Evolutionary conservation across 257 asterid genomes (phyloP), one percentile per base, ranked within the genome.

Genomic region (Eucommia ulmoides): DNA sequence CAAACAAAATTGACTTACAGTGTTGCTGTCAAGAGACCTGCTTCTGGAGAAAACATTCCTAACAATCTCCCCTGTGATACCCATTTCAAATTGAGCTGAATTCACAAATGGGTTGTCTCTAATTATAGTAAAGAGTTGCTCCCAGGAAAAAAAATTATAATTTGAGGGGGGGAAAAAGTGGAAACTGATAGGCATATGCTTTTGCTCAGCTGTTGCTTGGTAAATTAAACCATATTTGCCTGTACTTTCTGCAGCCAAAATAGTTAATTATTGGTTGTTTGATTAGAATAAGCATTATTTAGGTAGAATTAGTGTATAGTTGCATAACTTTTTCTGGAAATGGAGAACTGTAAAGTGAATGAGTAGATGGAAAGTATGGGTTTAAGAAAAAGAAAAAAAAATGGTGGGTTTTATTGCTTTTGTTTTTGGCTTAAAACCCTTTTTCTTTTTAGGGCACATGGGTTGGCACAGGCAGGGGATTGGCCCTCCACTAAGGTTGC

Each of bases 381-480:
- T 18, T 26, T 59, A 51, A 57, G 70, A 67, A 61, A 19, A 55
- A 26, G 56, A 61, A 54, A 51, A 57, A 67, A 67, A 61, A 19
- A 55, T 25, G 56, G 57, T 58, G 50, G 54, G 58, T 71, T 65
- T 44, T 35, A 24, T 65, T 45, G 50, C 61, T 44, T 56, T 41
- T 42, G 48, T n/a, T n/a, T n/a, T n/a, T n/a, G n/a, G n/a, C n/a
- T n/a, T n/a, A n/a, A n/a, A n/a, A n/a, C n/a, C n/a, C 48, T 10
- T 15, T 21, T 23, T 26, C 74, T 74, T 74, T 65, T 51, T 50
- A n/a, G n/a, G n/a, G 64, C 81, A 74, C 81, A 66, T 74, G 81
- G n/a, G n/a, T n/a, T n/a, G n/a, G n/a, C n/a, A 69, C 50, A 59
- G 63, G 68, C 66, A 59, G 66, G 50, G 41, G 49, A 56, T 44